phyloP scores from a whole-genome alignment of 257 asterid genomes.

The Plantago major region DNA sequence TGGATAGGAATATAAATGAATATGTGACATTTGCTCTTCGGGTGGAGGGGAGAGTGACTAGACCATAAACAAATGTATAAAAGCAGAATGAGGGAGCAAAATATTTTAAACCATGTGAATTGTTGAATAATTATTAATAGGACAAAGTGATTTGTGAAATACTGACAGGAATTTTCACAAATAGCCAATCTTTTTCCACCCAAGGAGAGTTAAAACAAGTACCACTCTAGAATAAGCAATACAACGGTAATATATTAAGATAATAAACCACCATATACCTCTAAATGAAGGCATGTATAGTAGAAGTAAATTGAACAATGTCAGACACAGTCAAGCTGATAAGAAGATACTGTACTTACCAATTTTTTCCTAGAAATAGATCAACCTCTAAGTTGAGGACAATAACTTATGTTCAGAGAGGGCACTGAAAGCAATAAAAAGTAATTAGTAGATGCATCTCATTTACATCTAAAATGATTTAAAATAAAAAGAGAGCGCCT shows the following conservation, averaged over 20 bases:
- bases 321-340: neutral
- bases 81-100: conserved; percentile 2
- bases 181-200: conserved; percentile 83
- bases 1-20: too few relatives aligned
- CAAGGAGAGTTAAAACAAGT: conserved; percentile 77
- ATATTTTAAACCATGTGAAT: neutral
- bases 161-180: conserved; percentile 88
- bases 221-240: conserved; percentile 49
- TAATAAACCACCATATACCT: neutral
- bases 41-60: neutral
- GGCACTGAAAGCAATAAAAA: conserved; percentile 60
- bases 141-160: conserved; percentile 14
- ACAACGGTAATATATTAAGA: conserved; percentile 7
- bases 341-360: conserved; percentile 38
- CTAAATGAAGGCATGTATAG: conserved; percentile 1
- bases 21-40: too few relatives aligned
- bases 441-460: conserved; percentile 16
- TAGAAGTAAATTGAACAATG: neutral
- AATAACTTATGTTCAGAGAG: conserved; percentile 80
- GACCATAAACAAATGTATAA: neutral
- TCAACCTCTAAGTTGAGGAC: conserved; percentile 86
- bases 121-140: neutral
- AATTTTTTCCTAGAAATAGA: conserved; percentile 57
- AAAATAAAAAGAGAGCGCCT: too few relatives aligned
- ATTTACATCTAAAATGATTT: conserved; percentile 1